Percentiles rank a stretch among this genome's conserved stretches.
Conservation (phyloP, 2,329 filamentous ascomycete species). For the Juglanconis juglandina region DNA sequence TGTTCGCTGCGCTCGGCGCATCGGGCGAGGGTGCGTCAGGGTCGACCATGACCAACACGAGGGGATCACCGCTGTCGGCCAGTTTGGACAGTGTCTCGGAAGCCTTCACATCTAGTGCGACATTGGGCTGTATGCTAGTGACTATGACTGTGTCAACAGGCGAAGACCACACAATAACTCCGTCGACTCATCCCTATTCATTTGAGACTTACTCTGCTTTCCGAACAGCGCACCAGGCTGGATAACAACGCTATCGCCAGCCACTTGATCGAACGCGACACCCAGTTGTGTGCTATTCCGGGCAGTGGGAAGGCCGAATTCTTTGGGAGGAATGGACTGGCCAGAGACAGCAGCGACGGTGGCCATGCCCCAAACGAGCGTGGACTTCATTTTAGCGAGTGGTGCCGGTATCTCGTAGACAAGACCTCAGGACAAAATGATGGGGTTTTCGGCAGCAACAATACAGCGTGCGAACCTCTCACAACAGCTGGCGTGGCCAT, state of each 20-base stretch:
- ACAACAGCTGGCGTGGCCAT: too few species aligned
- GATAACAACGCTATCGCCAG: background rate
- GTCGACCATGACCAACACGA: conserved; percentile 13
- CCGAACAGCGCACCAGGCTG: background rate
- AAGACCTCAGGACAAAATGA: background rate
- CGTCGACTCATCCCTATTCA: background rate
- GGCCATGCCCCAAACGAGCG: background rate
- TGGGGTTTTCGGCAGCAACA: background rate
- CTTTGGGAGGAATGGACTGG: background rate
- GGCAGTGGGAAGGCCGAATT: background rate
- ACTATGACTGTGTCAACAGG: background rate
- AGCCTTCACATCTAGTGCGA: background rate
- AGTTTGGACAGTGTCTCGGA: background rate
- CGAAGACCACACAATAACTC: background rate
- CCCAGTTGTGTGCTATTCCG: background rate
- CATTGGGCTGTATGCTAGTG: background rate
- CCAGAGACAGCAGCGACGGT: background rate
- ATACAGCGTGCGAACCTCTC: background rate
- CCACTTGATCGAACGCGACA: background rate
- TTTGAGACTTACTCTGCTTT: background rate
- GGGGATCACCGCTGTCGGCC: background rate
- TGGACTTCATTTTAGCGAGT: background rate
- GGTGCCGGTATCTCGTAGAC: background rate
- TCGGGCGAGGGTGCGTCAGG: conserved; percentile 12
- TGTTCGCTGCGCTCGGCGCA: background rate